These are phyloP conservation scores for Gamarada debralockiae DNA, from an alignment of 495 filamentous ascomycete genomes.

Conservation along the genomic window DNA sequence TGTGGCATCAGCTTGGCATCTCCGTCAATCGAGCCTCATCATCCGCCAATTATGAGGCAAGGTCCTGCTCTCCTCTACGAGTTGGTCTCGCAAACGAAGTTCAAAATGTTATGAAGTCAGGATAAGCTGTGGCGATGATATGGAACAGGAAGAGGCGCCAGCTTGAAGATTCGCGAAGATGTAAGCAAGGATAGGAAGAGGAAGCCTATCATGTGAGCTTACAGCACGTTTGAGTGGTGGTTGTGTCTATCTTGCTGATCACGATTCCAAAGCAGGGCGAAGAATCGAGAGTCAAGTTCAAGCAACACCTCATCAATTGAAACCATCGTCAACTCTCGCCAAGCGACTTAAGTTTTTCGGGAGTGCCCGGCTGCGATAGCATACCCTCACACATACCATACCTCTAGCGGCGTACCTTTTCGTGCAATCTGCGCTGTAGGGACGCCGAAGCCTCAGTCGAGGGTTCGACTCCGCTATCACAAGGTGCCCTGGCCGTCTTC, in stretches of 20 bases:
- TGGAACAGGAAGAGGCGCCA: conserved; percentile 16
- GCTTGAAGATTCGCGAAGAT: conserved; percentile 19
- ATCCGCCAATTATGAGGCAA: conserved; percentile 19
- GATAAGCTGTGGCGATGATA: conserved; percentile 24
- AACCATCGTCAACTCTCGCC: conserved; percentile 18
- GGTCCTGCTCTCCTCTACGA: conserved; percentile 18
- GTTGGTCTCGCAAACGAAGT: conserved; percentile 18
- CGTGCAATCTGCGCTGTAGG: conserved; percentile 13
- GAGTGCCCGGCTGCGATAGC: conserved; percentile 13
- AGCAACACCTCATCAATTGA: conserved; percentile 16
- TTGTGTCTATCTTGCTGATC: conserved; percentile 14
- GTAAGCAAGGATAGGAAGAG: conserved; percentile 17
- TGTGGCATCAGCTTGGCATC: conserved; percentile 11
- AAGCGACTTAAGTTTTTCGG: conserved; percentile 13
- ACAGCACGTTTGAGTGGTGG: conserved; percentile 15
- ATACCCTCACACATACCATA: conserved; percentile 16
- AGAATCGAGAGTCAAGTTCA: conserved; percentile 16
- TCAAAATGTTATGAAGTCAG: conserved; percentile 21
- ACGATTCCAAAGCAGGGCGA: conserved; percentile 15
- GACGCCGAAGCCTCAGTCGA: conserved; percentile 18
- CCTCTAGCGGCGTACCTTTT: conserved; percentile 18
- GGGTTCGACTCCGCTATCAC: conserved; percentile 17
- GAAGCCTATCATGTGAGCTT: conserved; percentile 18
- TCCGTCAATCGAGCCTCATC: conserved; percentile 14
- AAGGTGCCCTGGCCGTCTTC: conserved; percentile 15